Conservation (phyloP, 805 yeast species). For the Priceomyces carsonii region DNA sequence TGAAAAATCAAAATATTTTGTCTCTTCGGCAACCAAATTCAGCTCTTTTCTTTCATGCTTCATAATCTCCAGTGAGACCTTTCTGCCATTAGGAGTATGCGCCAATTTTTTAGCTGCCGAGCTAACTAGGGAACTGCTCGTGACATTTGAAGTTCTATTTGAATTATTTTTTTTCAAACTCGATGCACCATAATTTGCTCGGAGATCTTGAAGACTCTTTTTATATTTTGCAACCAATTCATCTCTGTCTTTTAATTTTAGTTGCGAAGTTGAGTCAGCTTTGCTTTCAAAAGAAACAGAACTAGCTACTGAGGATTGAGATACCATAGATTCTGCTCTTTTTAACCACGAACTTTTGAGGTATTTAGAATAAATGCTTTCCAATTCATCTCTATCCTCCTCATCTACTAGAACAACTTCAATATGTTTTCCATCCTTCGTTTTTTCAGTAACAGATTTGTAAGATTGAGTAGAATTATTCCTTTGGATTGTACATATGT, state of each 20-base stretch:
- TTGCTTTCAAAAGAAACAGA: conserved; percentile 21
- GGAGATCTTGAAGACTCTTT: conserved; percentile 1
- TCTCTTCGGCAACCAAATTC: too few species aligned
- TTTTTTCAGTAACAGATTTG: conserved; percentile 39
- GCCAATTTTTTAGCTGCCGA: too few species aligned
- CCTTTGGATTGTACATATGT: conserved; percentile 37
- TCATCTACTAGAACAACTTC: conserved; percentile 47
- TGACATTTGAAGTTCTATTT: conserved; percentile 2
- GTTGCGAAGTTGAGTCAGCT: conserved; percentile 19
- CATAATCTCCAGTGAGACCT: too few species aligned
- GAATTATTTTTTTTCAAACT: not conserved
- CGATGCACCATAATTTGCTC: conserved; percentile 4
- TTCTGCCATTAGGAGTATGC: too few species aligned
- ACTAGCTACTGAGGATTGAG: conserved; percentile 16
- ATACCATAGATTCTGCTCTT: conserved; percentile 24
- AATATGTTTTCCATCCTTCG: conserved; percentile 37
- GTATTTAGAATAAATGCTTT: conserved; percentile 44
- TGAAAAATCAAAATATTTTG: conserved; percentile 35
- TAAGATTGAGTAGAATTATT: conserved; percentile 37
- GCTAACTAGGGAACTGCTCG: too few species aligned
- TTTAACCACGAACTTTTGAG: conserved; percentile 25
- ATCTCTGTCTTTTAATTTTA: conserved; percentile 11
- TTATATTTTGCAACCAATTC: conserved; percentile 7
- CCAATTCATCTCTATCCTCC: conserved; percentile 33
- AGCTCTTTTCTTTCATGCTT: too few species aligned